Percentiles rank a stretch among this genome's conserved stretches.
These are phyloP conservation scores for Kalmusia sp. DNA, from an alignment of 2,329 filamentous ascomycete genomes.

Conservation along the genomic window DNA sequence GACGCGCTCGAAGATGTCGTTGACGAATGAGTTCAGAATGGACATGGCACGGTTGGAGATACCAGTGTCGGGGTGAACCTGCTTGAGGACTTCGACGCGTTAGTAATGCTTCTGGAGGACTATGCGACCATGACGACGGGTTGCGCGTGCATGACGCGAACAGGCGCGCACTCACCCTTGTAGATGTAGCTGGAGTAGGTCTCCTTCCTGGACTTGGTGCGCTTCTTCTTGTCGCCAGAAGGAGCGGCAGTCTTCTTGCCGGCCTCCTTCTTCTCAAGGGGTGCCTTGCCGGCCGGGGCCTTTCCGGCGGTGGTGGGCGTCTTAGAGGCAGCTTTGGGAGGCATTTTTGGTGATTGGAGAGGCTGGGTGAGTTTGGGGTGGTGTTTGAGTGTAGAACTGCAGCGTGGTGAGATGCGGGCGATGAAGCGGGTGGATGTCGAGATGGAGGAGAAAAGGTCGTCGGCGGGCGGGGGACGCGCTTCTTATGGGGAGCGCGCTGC, in stretches of 20 bases:
- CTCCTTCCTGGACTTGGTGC: constrained; percentile 99
- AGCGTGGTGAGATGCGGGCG: constrained; percentile 35
- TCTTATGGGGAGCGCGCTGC: constrained; percentile 49
- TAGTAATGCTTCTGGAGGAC: constrained; percentile 24
- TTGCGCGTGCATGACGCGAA: constrained; percentile 7
- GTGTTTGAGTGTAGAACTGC: constrained; percentile 28
- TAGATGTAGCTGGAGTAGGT: constrained; percentile 99
- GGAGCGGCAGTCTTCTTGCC: constrained; percentile 98
- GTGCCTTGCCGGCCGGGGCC: constrained; percentile 80
- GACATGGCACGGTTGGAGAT: constrained; percentile 99
- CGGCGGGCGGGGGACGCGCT: constrained; percentile 50
- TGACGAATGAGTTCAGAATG: constrained; percentile 99
- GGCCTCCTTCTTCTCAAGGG: constrained; percentile 98
- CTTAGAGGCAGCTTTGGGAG: constrained; percentile 95
- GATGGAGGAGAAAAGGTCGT: constrained; percentile 50
- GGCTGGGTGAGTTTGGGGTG: constrained; percentile 23
- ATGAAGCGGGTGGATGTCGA: constrained; percentile 17
- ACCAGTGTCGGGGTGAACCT: constrained; percentile 99
- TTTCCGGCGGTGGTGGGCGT: constrained; percentile 94
- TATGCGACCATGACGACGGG: not conserved
- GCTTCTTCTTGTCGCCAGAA: constrained; percentile 99
- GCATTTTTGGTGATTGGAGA: constrained; percentile 68
- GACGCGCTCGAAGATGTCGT: constrained; percentile 99
- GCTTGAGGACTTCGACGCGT: constrained; percentile 85
- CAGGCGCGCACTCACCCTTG: constrained; percentile 79